Base-by-base conservation (phyloP, 1,284 basidiomycete genomes). In the Moniliophthora roreri region DNA sequence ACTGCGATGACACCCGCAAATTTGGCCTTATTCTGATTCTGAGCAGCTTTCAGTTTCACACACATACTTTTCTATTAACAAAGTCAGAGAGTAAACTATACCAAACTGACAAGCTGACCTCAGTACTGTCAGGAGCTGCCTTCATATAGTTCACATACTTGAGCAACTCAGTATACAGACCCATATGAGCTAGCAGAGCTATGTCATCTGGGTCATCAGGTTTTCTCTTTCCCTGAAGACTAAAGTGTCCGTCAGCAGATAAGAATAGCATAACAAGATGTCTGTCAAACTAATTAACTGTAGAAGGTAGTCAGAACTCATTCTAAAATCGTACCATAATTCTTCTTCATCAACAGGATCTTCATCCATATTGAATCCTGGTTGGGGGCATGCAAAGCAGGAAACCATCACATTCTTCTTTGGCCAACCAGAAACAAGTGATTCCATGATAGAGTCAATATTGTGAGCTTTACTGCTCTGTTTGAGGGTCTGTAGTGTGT, bases 241-340 rank as follows among this genome's bases (percentile, higher is more conserved):
- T 47, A 48, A 56, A 58, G 45, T 61, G 55, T 16, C 60, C 59
- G 41, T 61, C 60, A n/a, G 44, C 40, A 4, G 52, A 48, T 1
- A 54, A 13, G 15, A 52, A 51, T n/a, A 54, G 40, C n/a, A 26
- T 35, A 6, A 48, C 21, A 4, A 60, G 20, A 51, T 61, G 57
- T 35, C 58, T 58, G 38, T 23, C 13, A 44, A 23, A 3, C 24
- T n/a, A 34, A 1, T 15, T 28, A n/a, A 26, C 35, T 13, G 42
- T 15, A 32, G 3, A 4, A 6, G 20, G 32, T 23, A 34, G 20
- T 21, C n/a, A 24, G n/a, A 4, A 44, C 11, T 35, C n/a, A 20
- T 9, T 13, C 15, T 13, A 48, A 13, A 42, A 10, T 21, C 54
- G 15, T 24, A 53, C 54, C 18, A 13, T 16, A 40, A 41, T 18